phyloP scores from a whole-genome alignment of 345 rosid genomes.

The Raphanus raphanistrum region DNA sequence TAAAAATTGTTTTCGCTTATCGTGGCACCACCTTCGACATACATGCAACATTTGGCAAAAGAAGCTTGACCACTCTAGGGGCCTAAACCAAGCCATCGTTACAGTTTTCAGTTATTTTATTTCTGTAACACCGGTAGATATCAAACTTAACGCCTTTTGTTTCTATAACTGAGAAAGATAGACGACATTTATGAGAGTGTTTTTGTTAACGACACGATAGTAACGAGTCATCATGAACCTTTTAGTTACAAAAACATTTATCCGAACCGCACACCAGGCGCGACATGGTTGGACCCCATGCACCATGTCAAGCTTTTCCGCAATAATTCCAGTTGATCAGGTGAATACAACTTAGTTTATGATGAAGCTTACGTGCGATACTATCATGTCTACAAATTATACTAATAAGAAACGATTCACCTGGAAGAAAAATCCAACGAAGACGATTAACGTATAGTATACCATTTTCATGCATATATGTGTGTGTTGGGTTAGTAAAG shows the following conservation, averaged over 20 bases:
- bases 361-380: slow-evolving; percentile 11
- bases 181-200: slow-evolving; percentile 24
- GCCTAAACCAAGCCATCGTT: slow-evolving; percentile 2
- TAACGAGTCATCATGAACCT: slow-evolving; percentile 32
- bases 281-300: slow-evolving; percentile 32
- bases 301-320: not conserved
- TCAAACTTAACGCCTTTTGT: not conserved
- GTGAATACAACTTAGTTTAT: not conserved
- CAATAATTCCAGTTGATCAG: not conserved
- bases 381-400: not conserved
- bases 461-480: not conserved
- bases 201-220: slow-evolving; percentile 33
- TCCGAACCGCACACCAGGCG: slow-evolving; percentile 15
- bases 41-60: slow-evolving; percentile 21
- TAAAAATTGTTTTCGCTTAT: not conserved
- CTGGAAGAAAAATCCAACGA: slow-evolving; percentile 10
- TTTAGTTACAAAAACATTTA: not conserved
- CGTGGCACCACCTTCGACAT: slow-evolving; percentile 14
- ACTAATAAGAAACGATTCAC: not conserved
- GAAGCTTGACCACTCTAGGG: not conserved
- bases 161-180: not conserved
- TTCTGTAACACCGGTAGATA: not conserved
- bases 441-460: not conserved
- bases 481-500: slow-evolving; percentile 18
- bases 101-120: not conserved